phyloP scores from a whole-genome alignment of 106 monocot species.

The Allium cepa region DNA sequence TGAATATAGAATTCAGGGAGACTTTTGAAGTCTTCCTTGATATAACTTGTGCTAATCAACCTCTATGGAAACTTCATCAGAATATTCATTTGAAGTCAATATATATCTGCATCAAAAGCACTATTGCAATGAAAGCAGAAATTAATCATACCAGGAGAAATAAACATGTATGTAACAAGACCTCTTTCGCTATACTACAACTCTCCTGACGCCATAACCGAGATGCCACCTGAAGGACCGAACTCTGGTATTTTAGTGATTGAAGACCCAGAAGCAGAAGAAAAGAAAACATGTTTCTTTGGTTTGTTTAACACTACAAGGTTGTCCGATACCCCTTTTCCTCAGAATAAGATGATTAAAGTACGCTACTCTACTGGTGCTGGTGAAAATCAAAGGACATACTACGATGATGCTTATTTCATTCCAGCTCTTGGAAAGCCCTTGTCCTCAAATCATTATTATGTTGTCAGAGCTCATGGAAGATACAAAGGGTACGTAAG shows the following conservation, averaged over 20 bases:
- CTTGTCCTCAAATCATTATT: conserved; percentile 5
- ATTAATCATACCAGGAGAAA: not conserved
- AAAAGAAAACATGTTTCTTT: not conserved
- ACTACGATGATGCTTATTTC: not conserved
- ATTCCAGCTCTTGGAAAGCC: conserved; percentile 1
- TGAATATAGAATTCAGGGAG: no score
- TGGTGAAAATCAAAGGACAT: not conserved
- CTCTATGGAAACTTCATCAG: no score
- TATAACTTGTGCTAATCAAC: no score
- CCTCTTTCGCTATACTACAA: conserved; percentile 8
- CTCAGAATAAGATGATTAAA: not conserved
- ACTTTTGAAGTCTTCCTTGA: no score
- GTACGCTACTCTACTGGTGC: not conserved
- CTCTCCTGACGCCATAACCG: not conserved
- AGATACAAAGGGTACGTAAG: conserved; percentile 5
- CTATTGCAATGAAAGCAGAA: no score
- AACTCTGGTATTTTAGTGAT: conserved; percentile 7
- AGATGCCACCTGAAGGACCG: conserved; percentile 10
- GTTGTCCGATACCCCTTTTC: not conserved
- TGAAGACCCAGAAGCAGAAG: conserved; percentile 2
- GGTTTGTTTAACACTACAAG: not conserved
- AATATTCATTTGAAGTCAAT: no score
- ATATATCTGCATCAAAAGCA: no score
- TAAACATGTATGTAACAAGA: conserved; percentile 10
- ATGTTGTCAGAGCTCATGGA: conserved; percentile 8